Evolutionary conservation across 2,329 filamentous ascomycete genomes (phyloP).

Genomic region (Thielaviopsis ethacetica): DNA sequence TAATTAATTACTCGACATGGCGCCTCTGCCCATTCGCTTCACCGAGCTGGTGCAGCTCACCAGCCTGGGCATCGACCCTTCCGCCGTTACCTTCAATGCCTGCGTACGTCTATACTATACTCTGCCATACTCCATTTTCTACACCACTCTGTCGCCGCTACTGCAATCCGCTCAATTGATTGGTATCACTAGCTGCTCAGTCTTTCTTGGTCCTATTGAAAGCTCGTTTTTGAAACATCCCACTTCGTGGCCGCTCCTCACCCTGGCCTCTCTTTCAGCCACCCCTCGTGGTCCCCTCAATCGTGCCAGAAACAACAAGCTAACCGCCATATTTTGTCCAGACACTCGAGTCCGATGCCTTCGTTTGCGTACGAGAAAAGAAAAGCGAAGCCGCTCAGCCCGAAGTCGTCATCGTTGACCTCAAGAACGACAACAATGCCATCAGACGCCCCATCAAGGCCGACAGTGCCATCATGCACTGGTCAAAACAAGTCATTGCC

Average conservation of each 20-base stretch:
- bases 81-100: conserved; percentile 59
- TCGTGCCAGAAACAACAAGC: conserved; percentile 1
- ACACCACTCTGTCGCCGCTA: neutral
- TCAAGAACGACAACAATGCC: conserved; percentile 95
- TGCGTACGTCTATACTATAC: conserved; percentile 39
- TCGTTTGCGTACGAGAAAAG: conserved; percentile 92
- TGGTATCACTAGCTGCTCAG: too few relatives aligned
- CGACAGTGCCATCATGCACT: conserved; percentile 99
- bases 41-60: conserved; percentile 66
- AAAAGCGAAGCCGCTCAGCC: conserved; percentile 68
- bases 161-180: neutral
- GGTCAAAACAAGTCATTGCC: conserved; percentile 87
- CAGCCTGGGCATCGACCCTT: conserved; percentile 29
- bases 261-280: too few relatives aligned
- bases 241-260: too few relatives aligned
- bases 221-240: too few relatives aligned
- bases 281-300: too few relatives aligned
- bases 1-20: conserved; percentile 26
- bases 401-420: conserved; percentile 92
- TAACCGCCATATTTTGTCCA: conserved; percentile 22
- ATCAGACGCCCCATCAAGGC: conserved; percentile 93
- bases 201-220: too few relatives aligned
- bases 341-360: conserved; percentile 97
- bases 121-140: neutral
- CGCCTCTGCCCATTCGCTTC: conserved; percentile 79